A percentile compares a stretch with the other conserved stretches of the same genome.
Conservation (phyloP, 2,329 filamentous ascomycete species). For the Penicillium sp. region DNA sequence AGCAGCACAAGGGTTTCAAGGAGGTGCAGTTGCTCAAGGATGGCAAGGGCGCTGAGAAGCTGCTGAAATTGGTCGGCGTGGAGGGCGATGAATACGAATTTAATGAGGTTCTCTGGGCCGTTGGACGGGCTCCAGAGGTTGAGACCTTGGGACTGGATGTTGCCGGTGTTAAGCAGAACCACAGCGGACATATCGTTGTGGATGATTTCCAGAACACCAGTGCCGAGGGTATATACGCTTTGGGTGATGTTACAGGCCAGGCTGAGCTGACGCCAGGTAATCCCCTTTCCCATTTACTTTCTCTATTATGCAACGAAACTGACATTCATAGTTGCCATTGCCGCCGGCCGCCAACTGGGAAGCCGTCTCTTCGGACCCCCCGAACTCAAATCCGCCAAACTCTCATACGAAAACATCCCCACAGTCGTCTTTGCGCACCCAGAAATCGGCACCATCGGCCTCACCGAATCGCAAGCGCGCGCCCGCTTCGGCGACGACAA, state of each 20-base stretch:
- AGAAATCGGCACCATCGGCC: slow-evolving; percentile 47
- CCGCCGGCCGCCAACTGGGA: slow-evolving; percentile 48
- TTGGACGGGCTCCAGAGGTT: slow-evolving; percentile 46
- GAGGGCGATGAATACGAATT: slow-evolving; percentile 43
- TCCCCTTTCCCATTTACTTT: slow-evolving; percentile 4
- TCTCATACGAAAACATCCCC: slow-evolving; percentile 50
- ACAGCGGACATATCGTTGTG: slow-evolving; percentile 41
- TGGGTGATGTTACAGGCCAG: slow-evolving; percentile 51
- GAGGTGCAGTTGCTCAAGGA: slow-evolving; percentile 44
- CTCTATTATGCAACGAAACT: background rate
- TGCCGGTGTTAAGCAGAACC: slow-evolving; percentile 39
- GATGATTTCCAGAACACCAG: slow-evolving; percentile 51
- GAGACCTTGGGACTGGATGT: slow-evolving; percentile 40
- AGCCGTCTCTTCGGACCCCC: slow-evolving; percentile 49
- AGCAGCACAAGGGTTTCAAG: slow-evolving; percentile 44
- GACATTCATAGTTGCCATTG: slow-evolving; percentile 43
- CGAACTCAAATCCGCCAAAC: slow-evolving; percentile 40
- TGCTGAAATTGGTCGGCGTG: slow-evolving; percentile 41
- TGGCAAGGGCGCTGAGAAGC: slow-evolving; percentile 45
- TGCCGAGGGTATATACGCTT: slow-evolving; percentile 45
- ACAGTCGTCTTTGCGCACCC: slow-evolving; percentile 53
- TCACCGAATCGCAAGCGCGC: slow-evolving; percentile 49
- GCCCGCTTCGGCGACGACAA: slow-evolving; percentile 47
- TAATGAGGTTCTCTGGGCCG: slow-evolving; percentile 50
- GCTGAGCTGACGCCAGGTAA: slow-evolving; percentile 49